phyloP scores from a whole-genome alignment of 352 stramenopile genomes.

The Phytopythium chamaehyphon region DNA sequence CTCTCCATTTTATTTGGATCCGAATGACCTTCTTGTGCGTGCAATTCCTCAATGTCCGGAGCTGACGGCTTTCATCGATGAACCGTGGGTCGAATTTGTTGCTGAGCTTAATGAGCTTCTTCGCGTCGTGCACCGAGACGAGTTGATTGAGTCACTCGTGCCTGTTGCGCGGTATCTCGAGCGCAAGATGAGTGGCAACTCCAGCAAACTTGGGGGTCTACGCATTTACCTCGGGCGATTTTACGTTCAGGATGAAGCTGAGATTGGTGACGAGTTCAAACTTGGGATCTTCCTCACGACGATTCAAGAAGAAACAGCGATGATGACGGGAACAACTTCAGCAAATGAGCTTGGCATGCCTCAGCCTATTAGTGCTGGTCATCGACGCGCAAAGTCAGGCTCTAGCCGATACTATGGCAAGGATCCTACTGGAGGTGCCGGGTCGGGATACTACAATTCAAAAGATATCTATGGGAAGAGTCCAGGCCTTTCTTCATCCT shows the following conservation, averaged over 20 bases:
- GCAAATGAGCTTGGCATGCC: not conserved
- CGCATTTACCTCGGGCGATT: constrained; percentile 73
- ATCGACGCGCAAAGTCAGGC: not conserved
- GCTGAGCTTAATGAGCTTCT: constrained; percentile 75
- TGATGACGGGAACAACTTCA: constrained; percentile 6
- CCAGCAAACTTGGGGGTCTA: constrained; percentile 53
- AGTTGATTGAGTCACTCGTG: constrained; percentile 56
- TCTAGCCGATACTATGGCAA: constrained; percentile 2
- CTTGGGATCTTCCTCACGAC: constrained; percentile 68
- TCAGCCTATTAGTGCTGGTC: not conserved
- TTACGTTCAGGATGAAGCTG: constrained; percentile 61
- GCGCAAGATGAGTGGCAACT: constrained; percentile 32
- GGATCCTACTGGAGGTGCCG: not conserved
- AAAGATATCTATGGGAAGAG: not conserved
- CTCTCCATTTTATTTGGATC: constrained; percentile 74
- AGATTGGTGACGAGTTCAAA: constrained; percentile 73
- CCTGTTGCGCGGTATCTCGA: constrained; percentile 65
- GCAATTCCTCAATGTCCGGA: constrained; percentile 76
- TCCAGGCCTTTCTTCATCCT: not conserved
- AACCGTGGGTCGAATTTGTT: constrained; percentile 82
- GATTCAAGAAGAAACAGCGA: constrained; percentile 23
- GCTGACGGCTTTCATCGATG: constrained; percentile 82
- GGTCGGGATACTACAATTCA: not conserved
- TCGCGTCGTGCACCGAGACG: constrained; percentile 60
- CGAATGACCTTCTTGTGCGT: constrained; percentile 74